Base-by-base conservation (phyloP, 2,329 filamentous ascomycete genomes). In the Biscogniauxia sp. region DNA sequence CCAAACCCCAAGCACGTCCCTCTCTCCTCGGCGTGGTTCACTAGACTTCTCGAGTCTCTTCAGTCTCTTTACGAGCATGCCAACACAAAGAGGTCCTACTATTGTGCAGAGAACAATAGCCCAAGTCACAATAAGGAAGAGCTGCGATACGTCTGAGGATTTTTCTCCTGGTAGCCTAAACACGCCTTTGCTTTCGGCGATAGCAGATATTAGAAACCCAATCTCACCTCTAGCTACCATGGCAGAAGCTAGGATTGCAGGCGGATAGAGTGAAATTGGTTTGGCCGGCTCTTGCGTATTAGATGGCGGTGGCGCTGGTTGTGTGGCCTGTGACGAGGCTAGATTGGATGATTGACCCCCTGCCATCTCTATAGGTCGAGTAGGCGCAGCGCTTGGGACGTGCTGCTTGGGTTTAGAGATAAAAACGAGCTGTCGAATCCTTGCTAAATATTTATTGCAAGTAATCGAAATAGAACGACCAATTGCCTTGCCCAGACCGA, bases 221-320 rank as follows among this genome's bases (percentile, higher is more conserved):
- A 94, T 91, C 71, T 95, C 91, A 0, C 91, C 90, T n/a, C 90
- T 81, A 0, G 90, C 86, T 0, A 89, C 84, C 90, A 94, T 94
- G 2, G 79, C 81, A 19, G 83, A 78, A 0, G 87, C 87, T 0
- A 93, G 75, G 2, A 93, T 86, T 0, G 82, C 79, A 0, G 86
- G 82, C 0, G 90, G 89, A 63, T 92, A 88, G 0, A 91, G 75
- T 0, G 88, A 92, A 2, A 82, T 73, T 0, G 86, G 84, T 54
- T 83, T 85, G 0, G 76, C 69, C 5, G 76, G 70, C 1, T 64
- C 54, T n/a, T 49, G 32, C 15, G 66, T 49, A 50, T 6, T 19
- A 50, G 64, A 20, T 23, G 19, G n/a, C 19, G 53, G 19, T 5
- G 19, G 26, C 51, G 13, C n/a, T 3, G 54, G 13, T 15, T 49